Base-by-base conservation (phyloP, 2,329 filamentous ascomycete genomes). In the Curvularia spicifera region DNA sequence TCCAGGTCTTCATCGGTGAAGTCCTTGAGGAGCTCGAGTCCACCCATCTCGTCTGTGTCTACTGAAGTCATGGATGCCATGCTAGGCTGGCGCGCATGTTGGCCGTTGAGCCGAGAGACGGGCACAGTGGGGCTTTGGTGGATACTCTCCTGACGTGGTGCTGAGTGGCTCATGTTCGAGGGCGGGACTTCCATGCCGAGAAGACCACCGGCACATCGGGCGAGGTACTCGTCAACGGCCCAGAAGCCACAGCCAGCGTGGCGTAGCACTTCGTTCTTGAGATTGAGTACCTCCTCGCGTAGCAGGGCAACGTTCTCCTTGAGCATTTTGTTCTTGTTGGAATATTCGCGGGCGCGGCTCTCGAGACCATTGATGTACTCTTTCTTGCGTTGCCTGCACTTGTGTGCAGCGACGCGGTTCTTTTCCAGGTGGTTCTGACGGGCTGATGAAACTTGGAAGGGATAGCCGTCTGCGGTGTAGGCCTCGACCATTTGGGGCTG, bases 341-440 rank as follows among this genome's bases (percentile, higher is more conserved):
- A 74, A 26, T 76, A 74, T 8, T 78, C 74, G 40, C 79, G 73
- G n/a, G 77, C 76, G 47, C 76, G 76, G 31, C 74, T 74, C 62
- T 86, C 84, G 13, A 86, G 79, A 37, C 78, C 69, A 54, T 81
- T 77, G 35, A 81, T 83, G 66, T 84, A 84, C 59, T 84, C 82
- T 73, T 87, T 87, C 75, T 87, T 86, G 78, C 90, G 91, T 68
- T 89, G 84, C 3, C 89, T 85, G 69, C 89, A 92, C 71, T 91
- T 91, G 72, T 87, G 89, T 1, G 90, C 89, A 0, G 90, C 89
- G 2, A 89, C 78, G 9, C 89, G 83, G 72, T 93, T 93, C 59
- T 89, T 85, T 74, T 90, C 87, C 0, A 91, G 81, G 65, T 76
- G 74, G 2, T 71, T 71, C 56, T 75, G 69, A 51, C 74, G 74